Evolutionary conservation across 2,329 filamentous ascomycete genomes (phyloP).

Genomic region (Xylariaceae sp.): DNA sequence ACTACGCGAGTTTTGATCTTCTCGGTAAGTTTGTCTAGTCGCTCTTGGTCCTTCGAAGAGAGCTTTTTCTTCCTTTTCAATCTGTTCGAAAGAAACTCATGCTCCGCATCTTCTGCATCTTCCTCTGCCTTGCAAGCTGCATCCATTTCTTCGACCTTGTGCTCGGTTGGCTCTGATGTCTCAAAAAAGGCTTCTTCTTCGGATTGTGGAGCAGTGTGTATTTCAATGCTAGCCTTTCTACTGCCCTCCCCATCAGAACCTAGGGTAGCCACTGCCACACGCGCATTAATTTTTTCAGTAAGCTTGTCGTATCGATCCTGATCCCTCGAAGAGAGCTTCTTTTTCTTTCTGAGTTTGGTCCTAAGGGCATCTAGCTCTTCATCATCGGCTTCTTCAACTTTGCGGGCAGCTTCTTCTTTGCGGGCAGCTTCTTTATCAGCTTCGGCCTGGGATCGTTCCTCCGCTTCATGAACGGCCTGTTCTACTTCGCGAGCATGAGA

Average conservation of each 20-base stretch:
- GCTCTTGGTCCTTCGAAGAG: constrained; percentile 5
- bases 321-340: constrained; percentile 5
- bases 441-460: background rate
- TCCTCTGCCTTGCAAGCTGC: constrained; percentile 29
- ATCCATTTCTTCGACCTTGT: too few species aligned
- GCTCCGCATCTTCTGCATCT: constrained; percentile 16
- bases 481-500: background rate
- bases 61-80: constrained; percentile 7
- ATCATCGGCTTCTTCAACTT: background rate
- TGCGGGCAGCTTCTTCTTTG: background rate
- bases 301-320: constrained; percentile 12
- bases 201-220: background rate
- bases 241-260: too few species aligned
- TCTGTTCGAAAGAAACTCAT: background rate
- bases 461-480: background rate
- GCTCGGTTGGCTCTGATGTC: too few species aligned
- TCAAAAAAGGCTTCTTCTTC: background rate
- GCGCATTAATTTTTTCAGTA: constrained; percentile 13
- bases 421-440: background rate
- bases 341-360: constrained; percentile 5
- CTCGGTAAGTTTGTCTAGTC: constrained; percentile 11
- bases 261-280: background rate
- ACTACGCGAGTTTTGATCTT: constrained; percentile 12
- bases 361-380: constrained; percentile 1
- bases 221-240: too few species aligned